A percentile compares a stretch with the other conserved stretches of the same genome.
Evolutionary conservation across 768 basidiomycete genomes (phyloP).

Genomic region (Gloeostereum incarnatum): DNA sequence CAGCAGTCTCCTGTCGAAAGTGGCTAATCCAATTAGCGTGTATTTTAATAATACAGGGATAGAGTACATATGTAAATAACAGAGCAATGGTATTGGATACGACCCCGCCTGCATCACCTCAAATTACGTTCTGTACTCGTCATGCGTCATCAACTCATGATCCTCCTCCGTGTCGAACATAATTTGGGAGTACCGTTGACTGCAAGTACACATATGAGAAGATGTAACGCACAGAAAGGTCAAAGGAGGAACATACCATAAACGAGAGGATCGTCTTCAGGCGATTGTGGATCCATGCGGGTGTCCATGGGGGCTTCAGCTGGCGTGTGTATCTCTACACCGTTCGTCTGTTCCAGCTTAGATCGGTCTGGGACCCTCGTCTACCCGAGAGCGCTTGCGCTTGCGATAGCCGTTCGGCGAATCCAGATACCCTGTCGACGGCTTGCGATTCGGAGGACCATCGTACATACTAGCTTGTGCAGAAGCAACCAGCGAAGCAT

Average conservation of each 20-base stretch:
- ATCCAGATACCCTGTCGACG: conserved; percentile 56
- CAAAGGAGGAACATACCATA: conserved; percentile 48
- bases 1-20: too few relatives aligned
- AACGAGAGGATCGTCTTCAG: conserved; percentile 53
- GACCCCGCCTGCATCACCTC: conserved; percentile 51
- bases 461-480: conserved; percentile 47
- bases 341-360: conserved; percentile 35
- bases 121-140: conserved; percentile 82
- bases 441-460: conserved; percentile 64
- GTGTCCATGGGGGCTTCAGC: not conserved
- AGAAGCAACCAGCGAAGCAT: conserved; percentile 70
- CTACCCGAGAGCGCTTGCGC: conserved; percentile 59
- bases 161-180: conserved; percentile 81
- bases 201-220: too few relatives aligned
- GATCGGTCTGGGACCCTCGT: conserved; percentile 30
- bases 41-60: too few relatives aligned
- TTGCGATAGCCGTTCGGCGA: conserved; percentile 67
- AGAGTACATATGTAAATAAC: too few relatives aligned
- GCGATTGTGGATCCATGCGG: too few relatives aligned
- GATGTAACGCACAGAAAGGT: conserved; percentile 2
- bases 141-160: conserved; percentile 87
- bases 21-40: too few relatives aligned
- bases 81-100: too few relatives aligned
- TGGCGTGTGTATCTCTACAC: conserved; percentile 18
- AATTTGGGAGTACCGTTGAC: conserved; percentile 73